These are phyloP conservation scores for Geotrichum siamense DNA, from an alignment of 1,139 yeast genomes.

Conservation along the genomic window DNA sequence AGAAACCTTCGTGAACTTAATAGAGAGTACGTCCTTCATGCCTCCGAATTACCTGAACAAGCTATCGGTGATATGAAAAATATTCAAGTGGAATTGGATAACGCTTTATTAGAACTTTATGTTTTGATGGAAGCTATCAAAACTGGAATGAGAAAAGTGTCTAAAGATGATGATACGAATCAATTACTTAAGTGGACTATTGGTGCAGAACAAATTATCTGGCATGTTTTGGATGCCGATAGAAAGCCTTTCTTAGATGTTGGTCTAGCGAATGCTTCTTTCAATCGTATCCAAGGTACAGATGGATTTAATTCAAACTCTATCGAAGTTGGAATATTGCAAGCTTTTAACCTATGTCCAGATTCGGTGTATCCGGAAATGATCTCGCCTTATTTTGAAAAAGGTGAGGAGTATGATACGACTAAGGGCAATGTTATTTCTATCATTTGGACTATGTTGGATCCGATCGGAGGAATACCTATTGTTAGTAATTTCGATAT, in stretches of 20 bases:
- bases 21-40: conserved; percentile 37
- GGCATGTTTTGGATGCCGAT: conserved; percentile 60
- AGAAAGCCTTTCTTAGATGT: conserved; percentile 66
- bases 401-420: conserved; percentile 25
- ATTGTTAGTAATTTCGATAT: conserved; percentile 49
- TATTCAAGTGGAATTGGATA: conserved; percentile 53
- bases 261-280: conserved; percentile 56
- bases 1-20: conserved; percentile 42
- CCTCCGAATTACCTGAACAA: conserved; percentile 25
- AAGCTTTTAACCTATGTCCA: conserved; percentile 62
- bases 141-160: conserved; percentile 41
- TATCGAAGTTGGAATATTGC: conserved; percentile 54
- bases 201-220: conserved; percentile 61
- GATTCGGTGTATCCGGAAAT: conserved; percentile 64
- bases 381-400: conserved; percentile 45
- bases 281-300: conserved; percentile 51
- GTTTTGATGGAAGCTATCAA: conserved; percentile 63
- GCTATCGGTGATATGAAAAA: conserved; percentile 31
- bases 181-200: conserved; percentile 51
- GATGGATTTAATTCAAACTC: conserved; percentile 60
- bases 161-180: conserved; percentile 36
- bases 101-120: conserved; percentile 50
- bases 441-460: conserved; percentile 64
- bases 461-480: conserved; percentile 81
- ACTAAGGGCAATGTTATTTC: conserved; percentile 39